Evolutionary conservation across 2,329 filamentous ascomycete genomes (phyloP).

Genomic region (Xylariaceae sp.): DNA sequence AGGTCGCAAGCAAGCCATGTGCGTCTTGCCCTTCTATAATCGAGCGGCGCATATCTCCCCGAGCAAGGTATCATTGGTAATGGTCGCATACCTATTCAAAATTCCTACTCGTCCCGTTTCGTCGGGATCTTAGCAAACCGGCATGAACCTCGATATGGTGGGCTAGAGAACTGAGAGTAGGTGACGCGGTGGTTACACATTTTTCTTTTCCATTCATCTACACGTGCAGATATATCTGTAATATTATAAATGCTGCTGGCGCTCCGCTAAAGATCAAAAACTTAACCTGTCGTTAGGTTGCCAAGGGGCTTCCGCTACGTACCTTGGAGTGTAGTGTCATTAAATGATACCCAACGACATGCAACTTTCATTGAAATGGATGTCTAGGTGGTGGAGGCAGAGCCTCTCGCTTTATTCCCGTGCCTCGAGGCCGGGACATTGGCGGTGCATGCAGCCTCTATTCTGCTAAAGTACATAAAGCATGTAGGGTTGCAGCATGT

Average conservation of each 20-base stretch:
- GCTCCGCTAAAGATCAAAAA: too few relatives aligned
- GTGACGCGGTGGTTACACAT: too few relatives aligned
- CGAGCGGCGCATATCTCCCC: too few relatives aligned
- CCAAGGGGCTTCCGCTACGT: neutral
- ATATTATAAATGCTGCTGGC: neutral
- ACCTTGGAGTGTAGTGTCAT: neutral
- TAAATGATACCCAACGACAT: neutral
- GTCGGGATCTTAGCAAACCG: neutral
- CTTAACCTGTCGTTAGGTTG: neutral
- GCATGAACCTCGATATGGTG: neutral
- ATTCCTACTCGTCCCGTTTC: neutral
- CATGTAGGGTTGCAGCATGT: conserved; percentile 19
- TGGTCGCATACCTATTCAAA: too few relatives aligned
- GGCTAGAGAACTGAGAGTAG: neutral
- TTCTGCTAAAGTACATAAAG: conserved; percentile 2
- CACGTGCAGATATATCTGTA: neutral
- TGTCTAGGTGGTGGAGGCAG: conserved; percentile 17
- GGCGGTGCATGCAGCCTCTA: conserved; percentile 12
- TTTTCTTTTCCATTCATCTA: neutral
- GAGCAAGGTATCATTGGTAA: too few relatives aligned
- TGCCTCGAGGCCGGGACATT: conserved; percentile 9
- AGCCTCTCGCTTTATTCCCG: conserved; percentile 24
- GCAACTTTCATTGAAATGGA: neutral
- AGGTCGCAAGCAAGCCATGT: too few relatives aligned
- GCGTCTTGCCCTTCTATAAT: too few relatives aligned